These are phyloP conservation scores for Aristolochia contorta DNA, from an alignment of 164 flowering plant genomes.

Conservation along the genomic window DNA sequence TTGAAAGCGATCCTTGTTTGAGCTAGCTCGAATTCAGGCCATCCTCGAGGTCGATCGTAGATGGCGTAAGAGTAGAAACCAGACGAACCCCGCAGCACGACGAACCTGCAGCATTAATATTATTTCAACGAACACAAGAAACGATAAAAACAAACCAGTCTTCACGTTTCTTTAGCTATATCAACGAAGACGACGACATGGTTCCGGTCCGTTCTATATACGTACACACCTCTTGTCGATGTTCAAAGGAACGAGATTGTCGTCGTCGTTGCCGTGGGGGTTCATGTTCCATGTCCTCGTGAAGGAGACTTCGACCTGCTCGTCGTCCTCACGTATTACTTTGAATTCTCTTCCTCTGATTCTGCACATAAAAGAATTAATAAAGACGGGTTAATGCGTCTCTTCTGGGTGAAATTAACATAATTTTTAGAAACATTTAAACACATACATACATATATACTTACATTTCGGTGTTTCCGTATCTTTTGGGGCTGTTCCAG, in stretches of 20 bases:
- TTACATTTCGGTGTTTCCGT: constrained; percentile 20
- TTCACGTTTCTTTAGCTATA: too few species aligned
- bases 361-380: constrained; percentile 28
- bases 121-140: neutral
- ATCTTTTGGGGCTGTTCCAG: constrained; percentile 19
- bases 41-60: constrained; percentile 65
- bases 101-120: too few species aligned
- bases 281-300: constrained; percentile 49
- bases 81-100: constrained; percentile 63
- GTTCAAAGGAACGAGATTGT: constrained; percentile 54
- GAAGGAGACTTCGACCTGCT: constrained; percentile 82
- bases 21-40: constrained; percentile 60
- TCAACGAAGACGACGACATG: too few species aligned
- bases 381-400: neutral
- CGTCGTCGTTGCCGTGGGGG: constrained; percentile 49
- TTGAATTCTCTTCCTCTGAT: constrained; percentile 49
- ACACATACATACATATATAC: neutral
- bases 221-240: constrained; percentile 94
- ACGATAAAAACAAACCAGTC: neutral
- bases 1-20: constrained; percentile 73
- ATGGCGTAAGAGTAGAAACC: constrained; percentile 84
- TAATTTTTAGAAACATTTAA: too few species aligned
- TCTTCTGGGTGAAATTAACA: too few species aligned
- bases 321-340: constrained; percentile 50
- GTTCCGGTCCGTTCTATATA: too few species aligned